These are phyloP conservation scores for Hirschfeldia incana DNA, from an alignment of 345 rosid genomes.

Conservation along the genomic window DNA sequence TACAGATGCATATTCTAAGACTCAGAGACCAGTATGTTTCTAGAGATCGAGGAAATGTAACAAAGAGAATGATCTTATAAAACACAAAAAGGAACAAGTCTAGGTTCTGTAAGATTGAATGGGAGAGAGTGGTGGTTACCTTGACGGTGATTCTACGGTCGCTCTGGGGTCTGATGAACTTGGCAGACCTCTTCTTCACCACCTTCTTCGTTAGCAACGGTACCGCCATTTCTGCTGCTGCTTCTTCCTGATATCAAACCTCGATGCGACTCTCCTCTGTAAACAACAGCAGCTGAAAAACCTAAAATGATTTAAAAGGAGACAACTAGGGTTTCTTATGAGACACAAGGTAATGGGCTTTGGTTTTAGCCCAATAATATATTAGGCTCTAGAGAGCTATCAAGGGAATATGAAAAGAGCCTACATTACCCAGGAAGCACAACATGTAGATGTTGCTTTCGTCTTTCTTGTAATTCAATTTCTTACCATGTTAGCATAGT, in stretches of 20 bases:
- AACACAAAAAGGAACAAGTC: background rate
- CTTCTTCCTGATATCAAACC: conserved; percentile 23
- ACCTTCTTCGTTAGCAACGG: conserved; percentile 71
- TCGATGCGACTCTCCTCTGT: conserved; percentile 29
- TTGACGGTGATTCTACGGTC: conserved; percentile 77
- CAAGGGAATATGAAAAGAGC: background rate
- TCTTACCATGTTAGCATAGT: too few relatives aligned
- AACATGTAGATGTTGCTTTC: background rate
- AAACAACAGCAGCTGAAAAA: background rate
- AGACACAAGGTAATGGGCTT: background rate
- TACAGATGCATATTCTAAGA: background rate
- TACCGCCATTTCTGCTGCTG: conserved; percentile 58
- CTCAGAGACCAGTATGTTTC: conserved; percentile 45
- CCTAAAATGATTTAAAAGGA: conserved; percentile 17
- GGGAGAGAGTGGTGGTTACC: conserved; percentile 44
- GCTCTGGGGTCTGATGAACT: conserved; percentile 81
- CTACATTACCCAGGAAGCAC: background rate
- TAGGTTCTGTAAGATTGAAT: background rate
- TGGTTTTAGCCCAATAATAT: background rate
- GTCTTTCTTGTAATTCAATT: background rate
- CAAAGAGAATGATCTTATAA: background rate
- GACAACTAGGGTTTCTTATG: conserved; percentile 24
- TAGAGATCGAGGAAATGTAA: background rate
- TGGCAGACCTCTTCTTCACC: conserved; percentile 75
- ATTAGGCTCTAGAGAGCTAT: background rate